These are phyloP conservation scores for Trichoderma pleuroti DNA, from an alignment of 2,329 filamentous ascomycete species.

Conservation along the genomic window DNA sequence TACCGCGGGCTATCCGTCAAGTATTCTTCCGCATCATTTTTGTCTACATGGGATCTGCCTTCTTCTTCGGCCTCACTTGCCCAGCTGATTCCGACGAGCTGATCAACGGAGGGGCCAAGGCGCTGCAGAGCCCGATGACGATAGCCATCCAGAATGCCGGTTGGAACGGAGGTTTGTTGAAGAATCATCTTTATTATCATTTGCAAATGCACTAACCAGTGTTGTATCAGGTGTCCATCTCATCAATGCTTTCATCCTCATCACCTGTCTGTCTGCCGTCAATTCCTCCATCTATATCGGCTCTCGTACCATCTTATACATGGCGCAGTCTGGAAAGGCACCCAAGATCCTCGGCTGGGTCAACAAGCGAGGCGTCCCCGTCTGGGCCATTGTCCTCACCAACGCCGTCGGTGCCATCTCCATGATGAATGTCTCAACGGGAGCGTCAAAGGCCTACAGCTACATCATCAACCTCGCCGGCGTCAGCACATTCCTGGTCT, in stretches of 20 bases:
- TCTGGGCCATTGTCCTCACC: constrained; percentile 61
- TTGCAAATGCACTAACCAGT: background rate
- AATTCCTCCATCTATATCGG: constrained; percentile 77
- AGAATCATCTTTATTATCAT: accelerated
- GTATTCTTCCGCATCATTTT: constrained; percentile 61
- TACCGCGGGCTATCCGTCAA: constrained; percentile 57
- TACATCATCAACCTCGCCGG: constrained; percentile 70
- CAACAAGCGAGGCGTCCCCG: constrained; percentile 59
- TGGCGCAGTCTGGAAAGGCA: constrained; percentile 70
- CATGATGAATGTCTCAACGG: constrained; percentile 71
- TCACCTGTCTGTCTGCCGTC: constrained; percentile 67
- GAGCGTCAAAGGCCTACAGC: constrained; percentile 59
- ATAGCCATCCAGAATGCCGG: constrained; percentile 71
- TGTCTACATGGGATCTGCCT: constrained; percentile 65
- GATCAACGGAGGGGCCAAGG: constrained; percentile 57
- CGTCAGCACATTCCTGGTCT: constrained; percentile 69
- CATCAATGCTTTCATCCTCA: constrained; percentile 73
- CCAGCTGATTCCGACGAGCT: constrained; percentile 64
- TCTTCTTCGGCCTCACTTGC: constrained; percentile 73
- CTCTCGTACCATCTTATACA: constrained; percentile 69
- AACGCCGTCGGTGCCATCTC: constrained; percentile 68
- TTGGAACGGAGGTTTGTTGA: constrained; percentile 56
- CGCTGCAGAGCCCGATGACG: constrained; percentile 69
- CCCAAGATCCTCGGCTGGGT: constrained; percentile 67
- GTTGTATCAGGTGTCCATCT: constrained; percentile 54